Base-by-base conservation (phyloP, 2,329 filamentous ascomycete genomes). In the Gnomoniopsis smithogilvyi region DNA sequence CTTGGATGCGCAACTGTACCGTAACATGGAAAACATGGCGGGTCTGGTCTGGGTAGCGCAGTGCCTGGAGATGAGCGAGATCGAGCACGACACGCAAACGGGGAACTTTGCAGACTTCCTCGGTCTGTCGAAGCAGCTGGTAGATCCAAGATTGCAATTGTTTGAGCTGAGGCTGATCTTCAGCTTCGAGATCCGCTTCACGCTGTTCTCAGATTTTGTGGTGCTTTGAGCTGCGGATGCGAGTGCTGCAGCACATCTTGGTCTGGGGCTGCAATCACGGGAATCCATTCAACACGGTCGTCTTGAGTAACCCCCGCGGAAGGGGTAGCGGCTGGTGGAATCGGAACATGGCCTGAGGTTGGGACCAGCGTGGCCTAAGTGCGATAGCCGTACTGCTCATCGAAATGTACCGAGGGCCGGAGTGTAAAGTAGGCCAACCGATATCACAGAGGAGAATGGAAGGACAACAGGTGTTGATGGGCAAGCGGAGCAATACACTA, bases 131-230 rank as follows among this genome's bases (percentile, higher is more conserved):
- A 51, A 34, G 19, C 58, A 24, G 58, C 55, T 53, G 59, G 52
- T 45, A 59, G 41, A 43, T 57, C 58, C 22, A 47, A 50, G 47
- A 41, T 46, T 6, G 55, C 63, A 21, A 57, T 64, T 17, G 54
- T 61, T 19, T 56, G 64, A 12, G 50, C 65, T 54, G 50, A 33
- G 48, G 14, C 41, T 63, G 53, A 63, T 62, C 50, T 79, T 79
- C 38, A 72, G 69, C 6, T 79, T 78, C 49, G 76, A 78, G 43
- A 76, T 74, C 14, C 74, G 76, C 21, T 56, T 78, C 0, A 68
- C 78, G 26, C 72, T 75, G 0, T 73, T 76, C 0, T 63, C 80
- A 0, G 78, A 76, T 63, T 79, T 74, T 62, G 71, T 73, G 7
- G 70, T 67, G 0, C 64, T 67, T 72, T 0, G 64, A 73, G 17